Conservation (phyloP, 192 early-diverging fungal species). For the Umbelopsis sp. region DNA sequence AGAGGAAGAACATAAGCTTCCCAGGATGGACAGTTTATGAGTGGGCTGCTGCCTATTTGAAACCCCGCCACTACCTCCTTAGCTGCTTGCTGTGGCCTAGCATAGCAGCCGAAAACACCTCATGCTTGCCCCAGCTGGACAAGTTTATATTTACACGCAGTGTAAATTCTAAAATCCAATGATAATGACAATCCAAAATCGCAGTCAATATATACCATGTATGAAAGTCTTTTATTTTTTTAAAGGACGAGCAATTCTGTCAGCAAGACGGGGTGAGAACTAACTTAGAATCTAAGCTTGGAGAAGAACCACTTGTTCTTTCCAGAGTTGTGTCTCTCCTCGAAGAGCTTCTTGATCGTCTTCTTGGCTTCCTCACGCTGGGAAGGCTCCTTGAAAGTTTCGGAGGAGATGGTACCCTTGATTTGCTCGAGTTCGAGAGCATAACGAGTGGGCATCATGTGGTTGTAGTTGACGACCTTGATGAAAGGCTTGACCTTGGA, state of each 20-base stretch:
- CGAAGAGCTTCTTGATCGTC: conserved; percentile 92
- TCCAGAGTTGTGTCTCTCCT: conserved; percentile 96
- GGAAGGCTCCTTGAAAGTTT: conserved; percentile 94
- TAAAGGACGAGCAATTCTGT: conserved; percentile 12
- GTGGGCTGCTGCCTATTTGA: not conserved
- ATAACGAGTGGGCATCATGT: conserved; percentile 99
- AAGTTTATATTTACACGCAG: too few relatives aligned
- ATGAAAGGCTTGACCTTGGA: conserved; percentile 99
- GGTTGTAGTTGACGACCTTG: conserved; percentile 99
- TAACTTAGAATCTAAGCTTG: conserved; percentile 93
- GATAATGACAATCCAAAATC: too few relatives aligned
- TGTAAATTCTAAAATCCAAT: too few relatives aligned
- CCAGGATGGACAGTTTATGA: not conserved
- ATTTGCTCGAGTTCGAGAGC: conserved; percentile 94
- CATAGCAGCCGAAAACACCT: too few relatives aligned
- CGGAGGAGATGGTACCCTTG: conserved; percentile 83
- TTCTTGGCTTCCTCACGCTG: conserved; percentile 91
- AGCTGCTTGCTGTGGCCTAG: not conserved
- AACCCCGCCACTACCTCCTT: not conserved
- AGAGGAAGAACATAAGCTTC: not conserved
- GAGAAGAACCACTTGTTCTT: conserved; percentile 99
- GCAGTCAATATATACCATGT: not conserved
- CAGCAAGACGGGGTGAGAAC: conserved; percentile 4
- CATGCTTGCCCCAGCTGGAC: too few relatives aligned
- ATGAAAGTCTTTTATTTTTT: conserved; percentile 20